Evolutionary conservation across 805 yeast species (phyloP).

Genomic region (Lipomyces yamanashiensis): DNA sequence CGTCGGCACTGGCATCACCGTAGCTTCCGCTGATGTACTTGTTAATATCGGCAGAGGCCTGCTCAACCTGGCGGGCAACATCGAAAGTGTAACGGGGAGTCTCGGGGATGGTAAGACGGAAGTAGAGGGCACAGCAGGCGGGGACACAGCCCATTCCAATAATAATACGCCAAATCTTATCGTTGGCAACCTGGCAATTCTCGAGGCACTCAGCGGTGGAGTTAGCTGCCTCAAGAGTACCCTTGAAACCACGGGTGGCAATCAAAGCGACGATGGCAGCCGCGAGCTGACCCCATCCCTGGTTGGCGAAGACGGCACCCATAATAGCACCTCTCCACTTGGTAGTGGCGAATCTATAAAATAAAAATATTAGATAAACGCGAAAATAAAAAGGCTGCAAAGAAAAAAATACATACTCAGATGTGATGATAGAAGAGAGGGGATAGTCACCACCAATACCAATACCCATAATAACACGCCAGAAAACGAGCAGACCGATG

Average conservation of each 20-base stretch:
- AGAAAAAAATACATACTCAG: constrained; percentile 55
- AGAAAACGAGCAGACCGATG: constrained; percentile 72
- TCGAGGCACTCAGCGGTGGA: constrained; percentile 64
- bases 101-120: constrained; percentile 92
- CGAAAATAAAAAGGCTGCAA: neutral
- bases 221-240: constrained; percentile 58
- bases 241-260: constrained; percentile 77
- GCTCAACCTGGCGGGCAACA: constrained; percentile 61
- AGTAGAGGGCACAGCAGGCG: constrained; percentile 79
- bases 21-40: constrained; percentile 56
- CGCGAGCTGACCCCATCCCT: constrained; percentile 92
- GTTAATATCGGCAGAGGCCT: constrained; percentile 61
- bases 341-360: constrained; percentile 69
- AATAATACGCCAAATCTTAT: constrained; percentile 92
- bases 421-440: constrained; percentile 86
- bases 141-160: constrained; percentile 92
- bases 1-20: constrained; percentile 56
- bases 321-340: constrained; percentile 98
- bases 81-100: constrained; percentile 90
- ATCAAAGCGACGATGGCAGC: constrained; percentile 85
- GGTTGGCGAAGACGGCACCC: constrained; percentile 96
- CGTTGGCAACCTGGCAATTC: constrained; percentile 75
- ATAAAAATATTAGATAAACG: neutral
- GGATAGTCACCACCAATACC: constrained; percentile 99
- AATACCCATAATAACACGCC: constrained; percentile 88